Base-by-base conservation (phyloP, 2,329 filamentous ascomycete species). In the Penicillium rolfsii region DNA sequence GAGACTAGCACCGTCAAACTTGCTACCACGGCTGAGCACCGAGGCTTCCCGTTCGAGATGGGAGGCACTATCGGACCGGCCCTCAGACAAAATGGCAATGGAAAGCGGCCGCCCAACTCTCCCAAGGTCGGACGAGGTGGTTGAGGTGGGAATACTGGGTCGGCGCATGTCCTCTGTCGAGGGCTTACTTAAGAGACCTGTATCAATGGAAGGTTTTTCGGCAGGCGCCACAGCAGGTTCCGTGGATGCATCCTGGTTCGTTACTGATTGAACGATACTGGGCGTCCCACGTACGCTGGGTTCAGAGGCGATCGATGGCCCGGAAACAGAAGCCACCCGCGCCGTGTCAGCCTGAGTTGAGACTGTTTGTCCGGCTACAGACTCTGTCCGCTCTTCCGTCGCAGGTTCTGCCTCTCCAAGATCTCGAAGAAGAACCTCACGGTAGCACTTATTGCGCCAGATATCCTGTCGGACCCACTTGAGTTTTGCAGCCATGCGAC, bases 391-490 rank as follows among this genome's bases (percentile, higher is more conserved):
- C 14, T 48, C 57, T 30, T 64, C 62, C 12, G 53, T 57, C 5
- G 54, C 64, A 36, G 64, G 64, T 9, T 67, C 67, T 22, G 97
- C 93, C 67, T 97, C 91, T 57, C 94, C 90, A 8, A 98, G 80
- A 73, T 99, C 95, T 76, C 93, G 84, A 5, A 87, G 82, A 22
- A 99, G 80, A 62, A 98, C 93, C 70, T 97, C 94, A 45, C 89
- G 88, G 75, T 99, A 93, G 66, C 93, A 97, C 71, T 87, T 94
- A 70, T 94, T 85, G 57, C 89, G 90, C 92, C 93, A 97, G 22
- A 97, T 95, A 67, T 97, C 92, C 74, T 96, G 89, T 62, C 94
- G 85, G n/a, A 89, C 88, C 94, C 94, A 97, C 74, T 95, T 96
- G 62, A 99, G 80, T 73, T 94, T 93, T 3, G 92, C 92, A 58